A percentile compares a stretch with the other conserved stretches of the same genome.
These are phyloP conservation scores for Aulographum hederae DNA, from an alignment of 2,329 filamentous ascomycete genomes.

Conservation along the genomic window DNA sequence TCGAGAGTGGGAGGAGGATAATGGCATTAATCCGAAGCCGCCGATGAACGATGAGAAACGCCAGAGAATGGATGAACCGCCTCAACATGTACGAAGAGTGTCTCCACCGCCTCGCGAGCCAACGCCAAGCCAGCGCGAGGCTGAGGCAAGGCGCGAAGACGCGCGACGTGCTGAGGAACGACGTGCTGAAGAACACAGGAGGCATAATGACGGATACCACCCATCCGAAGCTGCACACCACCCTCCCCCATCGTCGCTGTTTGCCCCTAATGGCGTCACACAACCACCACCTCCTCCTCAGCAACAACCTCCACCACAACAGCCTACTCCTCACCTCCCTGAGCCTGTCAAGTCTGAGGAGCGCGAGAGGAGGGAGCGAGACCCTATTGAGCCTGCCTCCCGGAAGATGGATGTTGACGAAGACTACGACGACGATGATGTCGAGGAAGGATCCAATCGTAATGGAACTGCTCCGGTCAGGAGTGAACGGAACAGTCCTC, in stretches of 20 bases:
- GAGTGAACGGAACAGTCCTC: neutral
- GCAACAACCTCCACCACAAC: conserved; percentile 31
- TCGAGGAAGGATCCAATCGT: conserved; percentile 31
- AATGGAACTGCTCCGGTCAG: neutral
- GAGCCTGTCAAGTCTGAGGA: no score
- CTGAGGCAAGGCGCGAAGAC: conserved; percentile 27
- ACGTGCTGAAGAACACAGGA: conserved; percentile 41
- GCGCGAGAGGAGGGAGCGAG: no score
- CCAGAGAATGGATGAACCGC: conserved; percentile 65
- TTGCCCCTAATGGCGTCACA: no score
- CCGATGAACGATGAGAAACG: conserved; percentile 68
- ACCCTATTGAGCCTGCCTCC: conserved; percentile 76
- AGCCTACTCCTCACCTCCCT: neutral
- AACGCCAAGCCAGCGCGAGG: conserved; percentile 60
- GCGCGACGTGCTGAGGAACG: conserved; percentile 46
- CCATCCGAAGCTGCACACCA: conserved; percentile 88
- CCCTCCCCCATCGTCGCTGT: conserved; percentile 41
- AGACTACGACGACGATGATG: conserved; percentile 88
- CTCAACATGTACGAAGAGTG: conserved; percentile 32
- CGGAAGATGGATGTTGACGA: conserved; percentile 96
- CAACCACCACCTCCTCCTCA: conserved; percentile 30
- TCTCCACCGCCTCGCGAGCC: conserved; percentile 28
- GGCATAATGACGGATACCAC: conserved; percentile 64
- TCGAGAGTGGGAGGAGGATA: conserved; percentile 84
- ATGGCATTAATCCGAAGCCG: conserved; percentile 56